Base-by-base conservation (phyloP, 306 rosid genomes). In the Dalbergia oliveri region DNA sequence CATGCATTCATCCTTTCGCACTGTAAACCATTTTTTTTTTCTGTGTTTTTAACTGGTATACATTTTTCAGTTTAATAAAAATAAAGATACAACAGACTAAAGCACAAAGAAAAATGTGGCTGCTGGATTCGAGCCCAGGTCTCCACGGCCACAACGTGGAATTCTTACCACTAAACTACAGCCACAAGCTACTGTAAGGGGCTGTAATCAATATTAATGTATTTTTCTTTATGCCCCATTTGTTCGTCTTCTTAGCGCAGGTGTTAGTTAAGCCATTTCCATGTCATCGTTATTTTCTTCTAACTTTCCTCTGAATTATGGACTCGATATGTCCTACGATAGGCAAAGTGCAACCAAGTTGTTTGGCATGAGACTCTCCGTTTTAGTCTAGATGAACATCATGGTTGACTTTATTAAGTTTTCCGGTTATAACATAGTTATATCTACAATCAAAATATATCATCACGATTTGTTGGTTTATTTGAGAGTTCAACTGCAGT, bases 111-210 rank as follows among this genome's bases (percentile, higher is more conserved):
- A 26, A 58, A 3, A 0, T 80, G 88, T 85, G 88, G 85, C 88
- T 81, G 85, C 83, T 85, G 83, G 85, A 85, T 85, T 85, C 85
- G 88, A 77, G 85, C 85, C 85, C 83, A 81, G 85, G 85, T 85
- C 88, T 81, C 88, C 88, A 85, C 83, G 83, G 85, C 88, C 88
- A 85, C 88, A 85, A 81, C 88, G 85, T 85, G 88, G 88, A 84
- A 84, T 84, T 80, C 87, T 84, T 43, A 84, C 87, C 87, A 75
- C 88, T 76, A 76, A 81, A 81, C 80, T 81, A 85, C 85, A 76
- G 80, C 83, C 85, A 85, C 79, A 1, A 1, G 34, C 0, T 26
- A 8, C 23, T 1, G 1, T 3, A 0, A 4, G 12, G 39, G 35
- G 2, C n/a, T 60, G 0, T 4, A 26, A 26, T n/a, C 0, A 5